Evolutionary conservation across 2,329 filamentous ascomycete species (phyloP).

Genomic region (Alternaria sp.): DNA sequence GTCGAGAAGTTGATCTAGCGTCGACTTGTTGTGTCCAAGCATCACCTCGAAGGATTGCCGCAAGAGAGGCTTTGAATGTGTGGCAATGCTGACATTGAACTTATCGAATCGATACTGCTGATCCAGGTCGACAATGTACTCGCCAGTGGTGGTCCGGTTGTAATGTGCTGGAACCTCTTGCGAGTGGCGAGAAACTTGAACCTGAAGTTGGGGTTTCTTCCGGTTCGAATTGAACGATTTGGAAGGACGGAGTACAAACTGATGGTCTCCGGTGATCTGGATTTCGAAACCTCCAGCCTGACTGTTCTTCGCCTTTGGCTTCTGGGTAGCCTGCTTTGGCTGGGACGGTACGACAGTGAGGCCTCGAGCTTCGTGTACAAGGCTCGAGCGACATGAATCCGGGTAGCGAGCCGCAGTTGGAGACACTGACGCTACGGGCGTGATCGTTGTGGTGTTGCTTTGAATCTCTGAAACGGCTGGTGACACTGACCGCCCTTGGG

Average conservation of each 20-base stretch:
- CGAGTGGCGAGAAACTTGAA: conserved; percentile 56
- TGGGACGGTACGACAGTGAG: conserved; percentile 23
- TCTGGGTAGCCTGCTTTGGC: conserved; percentile 11
- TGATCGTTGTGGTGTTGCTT: conserved; percentile 5
- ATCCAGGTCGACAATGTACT: conserved; percentile 59
- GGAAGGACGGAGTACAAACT: conserved; percentile 60
- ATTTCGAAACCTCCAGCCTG: conserved; percentile 56
- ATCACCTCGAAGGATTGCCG: conserved; percentile 42
- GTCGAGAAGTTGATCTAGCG: conserved; percentile 28
- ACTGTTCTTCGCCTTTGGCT: conserved; percentile 23
- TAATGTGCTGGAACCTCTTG: conserved; percentile 55
- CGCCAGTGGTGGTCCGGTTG: conserved; percentile 57
- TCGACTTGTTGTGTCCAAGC: conserved; percentile 42
- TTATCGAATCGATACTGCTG: conserved; percentile 56
- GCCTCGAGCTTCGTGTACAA: conserved; percentile 15
- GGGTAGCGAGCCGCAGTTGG: not conserved
- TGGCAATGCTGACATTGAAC: conserved; percentile 56
- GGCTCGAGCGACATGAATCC: not conserved
- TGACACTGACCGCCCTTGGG: conserved; percentile 5
- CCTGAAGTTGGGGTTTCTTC: conserved; percentile 57
- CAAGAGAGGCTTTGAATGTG: conserved; percentile 46
- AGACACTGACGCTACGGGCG: conserved; percentile 6
- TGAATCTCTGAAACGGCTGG: conserved; percentile 2
- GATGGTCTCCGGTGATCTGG: conserved; percentile 60
- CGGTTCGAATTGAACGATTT: conserved; percentile 47